A percentile compares a stretch with the other conserved stretches of the same genome.
Conservation (phyloP, 1,139 yeast species). For the Pichia sp. region DNA sequence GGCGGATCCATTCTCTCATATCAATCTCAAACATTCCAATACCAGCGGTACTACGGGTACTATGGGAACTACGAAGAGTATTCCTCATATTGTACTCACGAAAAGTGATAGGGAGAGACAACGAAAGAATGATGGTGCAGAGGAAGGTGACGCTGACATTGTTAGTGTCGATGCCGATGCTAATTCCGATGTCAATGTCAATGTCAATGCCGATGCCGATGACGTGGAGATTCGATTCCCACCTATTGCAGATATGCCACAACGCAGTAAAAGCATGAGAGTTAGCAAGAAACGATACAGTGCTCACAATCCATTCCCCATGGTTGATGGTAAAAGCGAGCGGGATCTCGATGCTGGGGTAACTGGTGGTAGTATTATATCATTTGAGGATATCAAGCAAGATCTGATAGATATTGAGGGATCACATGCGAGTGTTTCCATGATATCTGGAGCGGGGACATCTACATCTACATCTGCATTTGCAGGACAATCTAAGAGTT, state of each 20-base stretch:
- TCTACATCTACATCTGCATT: not conserved
- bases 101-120: too few relatives aligned
- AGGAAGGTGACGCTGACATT: not conserved
- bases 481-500: too few relatives aligned
- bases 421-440: not conserved
- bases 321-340: not conserved
- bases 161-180: not conserved
- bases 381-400: slow-evolving; percentile 13
- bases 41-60: too few relatives aligned
- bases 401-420: slow-evolving; percentile 7
- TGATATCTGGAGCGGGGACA: not conserved
- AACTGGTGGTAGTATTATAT: slow-evolving; percentile 14
- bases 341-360: slow-evolving; percentile 6
- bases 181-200: not conserved
- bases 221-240: too few relatives aligned
- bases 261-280: slow-evolving; percentile 4
- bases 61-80: slow-evolving; percentile 2
- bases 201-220: slow-evolving; percentile 7
- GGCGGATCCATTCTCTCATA: slow-evolving; percentile 10
- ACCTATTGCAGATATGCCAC: not conserved
- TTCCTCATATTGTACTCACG: slow-evolving; percentile 3
- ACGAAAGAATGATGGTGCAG: too few relatives aligned
- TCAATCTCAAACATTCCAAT: slow-evolving; percentile 6
- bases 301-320: slow-evolving; percentile 24
- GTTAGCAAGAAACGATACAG: slow-evolving; percentile 14